These are phyloP conservation scores for Bruguiera sexangula DNA, from an alignment of 345 rosid genomes.

Conservation along the genomic window DNA sequence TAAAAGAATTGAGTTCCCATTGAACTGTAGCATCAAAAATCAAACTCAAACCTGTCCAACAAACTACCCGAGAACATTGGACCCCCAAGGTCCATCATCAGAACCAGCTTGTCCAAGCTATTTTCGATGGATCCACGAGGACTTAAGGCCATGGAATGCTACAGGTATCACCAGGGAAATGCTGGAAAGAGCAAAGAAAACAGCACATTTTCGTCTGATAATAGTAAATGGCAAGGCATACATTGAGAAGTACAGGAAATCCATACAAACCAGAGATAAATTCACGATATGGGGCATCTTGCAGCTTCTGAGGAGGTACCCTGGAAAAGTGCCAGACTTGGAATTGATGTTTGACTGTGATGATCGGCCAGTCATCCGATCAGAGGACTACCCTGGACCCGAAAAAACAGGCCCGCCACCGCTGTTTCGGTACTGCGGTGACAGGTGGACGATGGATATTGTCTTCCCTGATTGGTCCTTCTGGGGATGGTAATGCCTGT, in stretches of 20 bases:
- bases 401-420: constrained; percentile 44
- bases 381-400: constrained; percentile 33
- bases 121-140: constrained; percentile 81
- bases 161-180: constrained; percentile 57
- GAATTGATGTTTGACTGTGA: constrained; percentile 69
- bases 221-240: constrained; percentile 57
- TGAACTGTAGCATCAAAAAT: constrained; percentile 8
- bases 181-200: constrained; percentile 43
- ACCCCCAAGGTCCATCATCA: not conserved
- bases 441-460: constrained; percentile 46
- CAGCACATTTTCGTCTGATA: constrained; percentile 58
- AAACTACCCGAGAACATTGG: constrained; percentile 2
- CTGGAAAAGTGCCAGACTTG: constrained; percentile 61
- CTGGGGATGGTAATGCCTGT: constrained; percentile 70
- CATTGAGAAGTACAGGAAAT: constrained; percentile 46
- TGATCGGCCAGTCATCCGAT: constrained; percentile 47
- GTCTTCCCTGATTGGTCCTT: constrained; percentile 84
- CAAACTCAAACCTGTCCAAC: constrained; percentile 15
- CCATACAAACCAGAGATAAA: constrained; percentile 47
- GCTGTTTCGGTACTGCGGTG: constrained; percentile 59
- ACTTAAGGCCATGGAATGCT: constrained; percentile 61
- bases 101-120: constrained; percentile 17
- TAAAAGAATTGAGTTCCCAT: constrained; percentile 3
- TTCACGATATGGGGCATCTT: constrained; percentile 69
- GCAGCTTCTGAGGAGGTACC: constrained; percentile 69